Conservation (phyloP, 2,329 filamentous ascomycete genomes). For the Trichoderma breve region DNA sequence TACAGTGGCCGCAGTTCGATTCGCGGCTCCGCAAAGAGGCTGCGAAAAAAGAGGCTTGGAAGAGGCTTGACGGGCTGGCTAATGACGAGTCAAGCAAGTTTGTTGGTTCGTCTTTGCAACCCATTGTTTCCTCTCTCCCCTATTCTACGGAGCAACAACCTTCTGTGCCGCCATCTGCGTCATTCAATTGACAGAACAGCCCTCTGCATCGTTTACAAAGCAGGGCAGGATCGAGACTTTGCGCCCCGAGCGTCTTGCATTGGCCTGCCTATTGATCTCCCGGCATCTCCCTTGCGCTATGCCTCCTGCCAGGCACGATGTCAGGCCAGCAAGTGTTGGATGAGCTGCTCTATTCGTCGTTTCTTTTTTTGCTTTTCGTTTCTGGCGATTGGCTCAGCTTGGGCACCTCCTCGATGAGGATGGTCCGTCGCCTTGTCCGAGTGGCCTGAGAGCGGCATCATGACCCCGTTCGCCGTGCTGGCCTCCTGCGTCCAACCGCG, state of each 20-base stretch:
- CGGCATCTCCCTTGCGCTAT: neutral
- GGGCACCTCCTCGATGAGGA: neutral
- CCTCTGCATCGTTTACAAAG: neutral
- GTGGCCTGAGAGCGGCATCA: neutral
- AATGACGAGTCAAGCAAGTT: neutral
- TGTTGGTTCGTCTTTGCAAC: neutral
- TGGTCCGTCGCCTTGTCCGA: neutral
- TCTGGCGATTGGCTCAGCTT: neutral
- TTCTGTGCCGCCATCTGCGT: neutral
- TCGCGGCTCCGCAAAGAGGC: conserved; percentile 7
- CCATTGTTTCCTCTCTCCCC: neutral
- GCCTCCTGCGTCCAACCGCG: neutral
- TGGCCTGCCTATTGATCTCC: neutral
- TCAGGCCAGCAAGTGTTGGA: neutral
- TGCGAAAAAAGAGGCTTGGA: neutral
- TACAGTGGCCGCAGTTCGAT: conserved; percentile 1
- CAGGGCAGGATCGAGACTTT: neutral
- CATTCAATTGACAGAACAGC: neutral
- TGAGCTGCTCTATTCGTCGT: neutral
- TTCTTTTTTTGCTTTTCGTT: neutral
- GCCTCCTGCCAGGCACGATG: neutral
- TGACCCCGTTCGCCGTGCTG: neutral
- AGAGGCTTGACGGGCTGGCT: neutral
- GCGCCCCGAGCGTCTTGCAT: neutral
- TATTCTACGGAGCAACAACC: neutral